phyloP scores from a whole-genome alignment of 257 asterid species.

The Phtheirospermum japonicum region DNA sequence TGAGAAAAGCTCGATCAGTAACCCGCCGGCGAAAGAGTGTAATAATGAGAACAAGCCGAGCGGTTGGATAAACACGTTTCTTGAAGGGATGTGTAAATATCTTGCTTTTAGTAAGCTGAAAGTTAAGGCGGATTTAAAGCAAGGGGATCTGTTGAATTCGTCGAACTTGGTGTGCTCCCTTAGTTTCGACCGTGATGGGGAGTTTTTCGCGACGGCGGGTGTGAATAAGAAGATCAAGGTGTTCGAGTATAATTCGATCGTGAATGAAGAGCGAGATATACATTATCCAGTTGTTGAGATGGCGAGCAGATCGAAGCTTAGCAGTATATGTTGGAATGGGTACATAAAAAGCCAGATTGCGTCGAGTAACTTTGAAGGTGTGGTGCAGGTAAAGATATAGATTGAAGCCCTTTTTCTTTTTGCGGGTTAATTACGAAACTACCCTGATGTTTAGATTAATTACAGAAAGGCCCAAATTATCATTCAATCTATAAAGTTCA shows the following conservation, averaged over 20 bases:
- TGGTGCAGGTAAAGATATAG: slow-evolving; percentile 66
- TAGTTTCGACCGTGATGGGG: slow-evolving; percentile 95
- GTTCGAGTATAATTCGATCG: slow-evolving; percentile 73
- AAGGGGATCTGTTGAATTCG: slow-evolving; percentile 89
- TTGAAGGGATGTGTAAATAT: slow-evolving; percentile 82
- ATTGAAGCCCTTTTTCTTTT: neutral
- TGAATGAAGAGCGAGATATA: slow-evolving; percentile 75
- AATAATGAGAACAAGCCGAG: slow-evolving; percentile 44
- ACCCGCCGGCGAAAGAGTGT: slow-evolving; percentile 54
- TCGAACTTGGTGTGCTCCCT: slow-evolving; percentile 92
- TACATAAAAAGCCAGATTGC: slow-evolving; percentile 96
- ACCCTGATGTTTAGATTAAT: neutral
- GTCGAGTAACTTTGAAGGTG: slow-evolving; percentile 97
- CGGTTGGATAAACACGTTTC: slow-evolving; percentile 76
- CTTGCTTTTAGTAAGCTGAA: slow-evolving; percentile 70
- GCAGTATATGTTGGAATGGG: slow-evolving; percentile 97
- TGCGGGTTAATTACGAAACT: neutral
- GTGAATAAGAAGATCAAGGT: slow-evolving; percentile 97
- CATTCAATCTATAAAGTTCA: neutral
- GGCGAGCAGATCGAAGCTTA: slow-evolving; percentile 84
- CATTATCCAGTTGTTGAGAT: slow-evolving; percentile 97
- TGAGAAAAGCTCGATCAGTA: slow-evolving; percentile 72
- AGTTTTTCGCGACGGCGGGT: slow-evolving; percentile 96
- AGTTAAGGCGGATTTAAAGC: slow-evolving; percentile 90
- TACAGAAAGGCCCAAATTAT: neutral